Base-by-base conservation (phyloP, 2,329 filamentous ascomycete genomes). In the Aphanocladium album region DNA sequence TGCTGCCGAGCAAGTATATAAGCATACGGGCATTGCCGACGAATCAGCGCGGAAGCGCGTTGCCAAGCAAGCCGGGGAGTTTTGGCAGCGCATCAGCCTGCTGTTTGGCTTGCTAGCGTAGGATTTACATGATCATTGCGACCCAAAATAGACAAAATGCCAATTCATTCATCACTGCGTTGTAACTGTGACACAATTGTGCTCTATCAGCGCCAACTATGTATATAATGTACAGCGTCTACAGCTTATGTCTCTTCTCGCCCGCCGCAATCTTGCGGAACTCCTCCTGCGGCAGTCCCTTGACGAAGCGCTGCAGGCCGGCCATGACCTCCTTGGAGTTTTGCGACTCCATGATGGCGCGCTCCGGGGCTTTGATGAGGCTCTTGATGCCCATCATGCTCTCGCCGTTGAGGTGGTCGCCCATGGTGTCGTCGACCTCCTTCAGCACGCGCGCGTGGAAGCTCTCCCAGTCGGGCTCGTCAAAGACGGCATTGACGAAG, bases 181-280 rank as follows among this genome's bases (percentile, higher is more conserved):
- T 35, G 33, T 35, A 35, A 35, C 12, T 6, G 6, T 35, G 33
- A 37, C 49, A 51, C 27, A 14, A 37, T 35, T n/a, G n/a, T 35
- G 8, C 4, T 51, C 2, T 37, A 52, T 37, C 49, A n/a, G n/a
- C n/a, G n/a, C n/a, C 3, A 11, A 9, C 17, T 37, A 41, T 16
- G 23, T 23, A 45, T 11, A 33, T 33, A 21, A 23, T n/a, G 19
- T 16, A n/a, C 45, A 49, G 5, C 7, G 6, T 61, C 64, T 79
- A 96, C 73, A 98, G 77, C 79, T 98, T 98, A 77, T 99, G 95
- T 72, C 88, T 91, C 85, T 97, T 98, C 81, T 95, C 85, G 14
- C 93, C 92, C 64, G 81, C 86, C 1, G 91, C 91, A 71, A 98
- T 78, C 80, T 90, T 93, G 69, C 82, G 78, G 72, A 98, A 98